These are phyloP conservation scores for Aureobasidium sp. DNA, from an alignment of 2,329 filamentous ascomycete species.

Conservation along the genomic window DNA sequence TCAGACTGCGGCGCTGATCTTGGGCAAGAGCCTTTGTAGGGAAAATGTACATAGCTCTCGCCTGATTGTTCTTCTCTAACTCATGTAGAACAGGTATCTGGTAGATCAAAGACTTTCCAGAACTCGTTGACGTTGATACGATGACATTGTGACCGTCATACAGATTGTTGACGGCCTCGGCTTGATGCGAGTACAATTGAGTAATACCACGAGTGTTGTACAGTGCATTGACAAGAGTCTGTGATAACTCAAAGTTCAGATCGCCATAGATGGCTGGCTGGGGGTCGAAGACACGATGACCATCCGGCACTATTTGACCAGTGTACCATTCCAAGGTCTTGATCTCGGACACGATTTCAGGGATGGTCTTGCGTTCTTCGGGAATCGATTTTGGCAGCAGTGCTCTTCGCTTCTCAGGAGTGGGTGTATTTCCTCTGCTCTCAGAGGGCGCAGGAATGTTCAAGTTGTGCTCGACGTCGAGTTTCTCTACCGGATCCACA, in stretches of 20 bases:
- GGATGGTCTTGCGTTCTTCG: constrained; percentile 66
- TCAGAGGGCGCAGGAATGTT: constrained; percentile 55
- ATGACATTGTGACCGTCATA: constrained; percentile 79
- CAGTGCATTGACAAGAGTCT: constrained; percentile 87
- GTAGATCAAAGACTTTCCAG: constrained; percentile 96
- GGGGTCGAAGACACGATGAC: constrained; percentile 81
- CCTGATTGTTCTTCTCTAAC: constrained; percentile 66
- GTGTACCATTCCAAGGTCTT: constrained; percentile 80
- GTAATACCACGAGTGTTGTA: constrained; percentile 88
- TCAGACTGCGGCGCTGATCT: constrained; percentile 82
- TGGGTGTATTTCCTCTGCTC: constrained; percentile 34
- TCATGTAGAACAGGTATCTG: constrained; percentile 86
- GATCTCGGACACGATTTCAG: constrained; percentile 78
- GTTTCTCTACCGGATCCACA: constrained; percentile 57
- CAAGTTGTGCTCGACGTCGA: constrained; percentile 51
- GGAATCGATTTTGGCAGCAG: constrained; percentile 65
- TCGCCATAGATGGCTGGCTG: constrained; percentile 77
- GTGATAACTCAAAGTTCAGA: constrained; percentile 76
- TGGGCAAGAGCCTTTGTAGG: constrained; percentile 95
- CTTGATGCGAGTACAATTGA: constrained; percentile 81
- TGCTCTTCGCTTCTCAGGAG: constrained; percentile 27
- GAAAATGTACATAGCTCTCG: constrained; percentile 94
- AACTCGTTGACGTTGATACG: constrained; percentile 89
- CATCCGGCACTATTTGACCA: constrained; percentile 85
- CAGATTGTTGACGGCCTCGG: constrained; percentile 84